These are phyloP conservation scores for Fusarium guadeloupense DNA, from an alignment of 2,329 filamentous ascomycete species.

Conservation along the genomic window DNA sequence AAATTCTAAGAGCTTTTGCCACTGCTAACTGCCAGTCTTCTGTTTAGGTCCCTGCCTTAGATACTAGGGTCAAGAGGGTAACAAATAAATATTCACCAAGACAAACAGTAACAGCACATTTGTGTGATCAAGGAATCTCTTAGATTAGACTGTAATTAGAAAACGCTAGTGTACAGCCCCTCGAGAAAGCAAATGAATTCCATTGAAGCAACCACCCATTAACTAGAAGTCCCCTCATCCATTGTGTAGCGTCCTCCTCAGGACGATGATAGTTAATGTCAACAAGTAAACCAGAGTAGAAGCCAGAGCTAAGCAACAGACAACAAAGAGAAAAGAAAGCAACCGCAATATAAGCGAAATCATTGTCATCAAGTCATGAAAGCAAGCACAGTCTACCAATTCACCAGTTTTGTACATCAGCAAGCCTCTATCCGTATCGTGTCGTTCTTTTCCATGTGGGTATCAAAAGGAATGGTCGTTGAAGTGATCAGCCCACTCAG, in stretches of 20 bases:
- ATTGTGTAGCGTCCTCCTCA: background rate
- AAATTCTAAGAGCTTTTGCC: background rate
- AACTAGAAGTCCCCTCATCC: slow-evolving; percentile 5
- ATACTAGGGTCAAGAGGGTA: background rate
- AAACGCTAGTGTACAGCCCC: slow-evolving; percentile 21
- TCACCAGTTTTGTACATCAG: slow-evolving; percentile 41
- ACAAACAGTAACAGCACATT: background rate
- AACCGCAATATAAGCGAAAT: slow-evolving; percentile 12
- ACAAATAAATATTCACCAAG: background rate
- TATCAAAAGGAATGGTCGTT: slow-evolving; percentile 48
- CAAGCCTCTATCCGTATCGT: slow-evolving; percentile 35
- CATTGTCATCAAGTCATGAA: slow-evolving; percentile 46
- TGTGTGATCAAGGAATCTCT: background rate
- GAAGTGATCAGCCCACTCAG: slow-evolving; percentile 47
- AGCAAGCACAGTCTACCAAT: slow-evolving; percentile 38
- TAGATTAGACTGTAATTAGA: slow-evolving; percentile 3
- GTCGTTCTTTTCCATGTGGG: slow-evolving; percentile 29
- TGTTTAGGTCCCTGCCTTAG: background rate
- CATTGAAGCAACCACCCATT: slow-evolving; percentile 1
- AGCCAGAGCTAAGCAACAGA: slow-evolving; percentile 10
- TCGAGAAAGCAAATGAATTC: slow-evolving; percentile 6
- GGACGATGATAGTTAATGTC: background rate
- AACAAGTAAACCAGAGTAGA: background rate
- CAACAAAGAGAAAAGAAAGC: slow-evolving; percentile 2
- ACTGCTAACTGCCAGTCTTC: slow-evolving; percentile 1